Evolutionary conservation across 2,329 filamentous ascomycete genomes (phyloP).

Genomic region (Rutstroemia sydowiana): DNA sequence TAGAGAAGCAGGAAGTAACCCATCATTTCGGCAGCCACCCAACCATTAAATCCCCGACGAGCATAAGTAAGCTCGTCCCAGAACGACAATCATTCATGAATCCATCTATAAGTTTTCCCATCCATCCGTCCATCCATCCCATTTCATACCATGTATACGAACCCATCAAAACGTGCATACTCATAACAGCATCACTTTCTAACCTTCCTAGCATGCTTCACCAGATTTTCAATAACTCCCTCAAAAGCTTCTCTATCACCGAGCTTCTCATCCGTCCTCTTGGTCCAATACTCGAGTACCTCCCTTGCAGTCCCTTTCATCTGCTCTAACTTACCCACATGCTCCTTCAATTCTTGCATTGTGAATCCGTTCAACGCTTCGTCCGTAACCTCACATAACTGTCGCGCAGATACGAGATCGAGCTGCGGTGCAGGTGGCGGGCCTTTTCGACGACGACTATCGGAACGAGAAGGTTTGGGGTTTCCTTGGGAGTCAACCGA

Average conservation of each 20-base stretch:
- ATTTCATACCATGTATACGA: no score
- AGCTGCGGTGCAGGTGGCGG: slow-evolving; percentile 65
- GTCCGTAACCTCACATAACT: slow-evolving; percentile 76
- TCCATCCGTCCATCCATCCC: no score
- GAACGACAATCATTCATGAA: no score
- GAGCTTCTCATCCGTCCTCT: slow-evolving; percentile 75
- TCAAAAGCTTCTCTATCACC: slow-evolving; percentile 92
- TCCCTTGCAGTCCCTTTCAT: slow-evolving; percentile 66
- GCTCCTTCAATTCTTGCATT: slow-evolving; percentile 63
- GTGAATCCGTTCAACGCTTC: slow-evolving; percentile 76
- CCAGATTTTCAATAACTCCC: slow-evolving; percentile 92
- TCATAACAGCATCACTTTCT: slow-evolving; percentile 69
- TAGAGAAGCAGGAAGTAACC: no score
- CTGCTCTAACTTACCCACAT: slow-evolving; percentile 61
- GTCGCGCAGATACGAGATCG: slow-evolving; percentile 69
- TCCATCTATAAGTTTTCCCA: no score
- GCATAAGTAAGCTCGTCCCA: no score
- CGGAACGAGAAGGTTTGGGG: slow-evolving; percentile 38
- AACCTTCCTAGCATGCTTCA: slow-evolving; percentile 81
- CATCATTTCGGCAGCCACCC: no score
- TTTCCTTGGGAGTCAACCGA: slow-evolving; percentile 51
- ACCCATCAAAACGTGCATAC: no score
- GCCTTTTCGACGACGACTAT: slow-evolving; percentile 40
- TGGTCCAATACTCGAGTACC: slow-evolving; percentile 82
- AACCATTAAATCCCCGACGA: no score